Base-by-base conservation (phyloP, 805 yeast species). In the Ogataea paraovalis region DNA sequence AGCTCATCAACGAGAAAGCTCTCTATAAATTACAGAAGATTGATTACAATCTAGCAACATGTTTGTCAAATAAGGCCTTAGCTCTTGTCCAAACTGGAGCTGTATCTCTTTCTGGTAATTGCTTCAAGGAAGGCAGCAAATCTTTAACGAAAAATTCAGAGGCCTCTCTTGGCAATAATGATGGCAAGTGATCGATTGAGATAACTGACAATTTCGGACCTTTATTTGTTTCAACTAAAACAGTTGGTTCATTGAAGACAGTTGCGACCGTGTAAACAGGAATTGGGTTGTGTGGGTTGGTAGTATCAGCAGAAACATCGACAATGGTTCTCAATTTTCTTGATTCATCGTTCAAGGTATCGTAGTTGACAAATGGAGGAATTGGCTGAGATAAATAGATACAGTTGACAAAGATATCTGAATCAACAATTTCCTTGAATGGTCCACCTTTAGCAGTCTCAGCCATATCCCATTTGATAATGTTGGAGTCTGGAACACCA, bases 371-470 rank as follows among this genome's bases (percentile, higher is more conserved):
- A 66, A 94, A 94, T 45, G 98, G 97, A 30, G 98, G 84, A 62
- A 94, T 94, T 64, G 96, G 96, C 70, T 83, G 74, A 38, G 97
- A 87, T 59, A 94, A 74, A 72, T 94, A 94, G 69, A 94, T 94
- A 76, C 99, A 94, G 76, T 94, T 94, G 72, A 94, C 80, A 67
- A 94, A 94, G 57, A 94, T 81, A 66, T 94, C 98, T 25, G 89
- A 79, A 41, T 81, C 75, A 30, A 87, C 89, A 58, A 94, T 94
- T 72, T 94, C 97, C 67, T 79, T 66, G 79, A 94, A 94, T 52
- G 99, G 99, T 44, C 99, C 99, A 54, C 99, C 99, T 70, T 78
- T 82, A 57, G 94, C 83, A 50, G 99, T 94, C 75, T 94, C 99
- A 50, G 86, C 80, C 79, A 94, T 89, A 70, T 94, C 99, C 99